A percentile compares a stretch with the other conserved stretches of the same genome.
phyloP scores from a whole-genome alignment of 2,329 filamentous ascomycete genomes.

The Ophiocordyceps camponoti-leonardi region DNA sequence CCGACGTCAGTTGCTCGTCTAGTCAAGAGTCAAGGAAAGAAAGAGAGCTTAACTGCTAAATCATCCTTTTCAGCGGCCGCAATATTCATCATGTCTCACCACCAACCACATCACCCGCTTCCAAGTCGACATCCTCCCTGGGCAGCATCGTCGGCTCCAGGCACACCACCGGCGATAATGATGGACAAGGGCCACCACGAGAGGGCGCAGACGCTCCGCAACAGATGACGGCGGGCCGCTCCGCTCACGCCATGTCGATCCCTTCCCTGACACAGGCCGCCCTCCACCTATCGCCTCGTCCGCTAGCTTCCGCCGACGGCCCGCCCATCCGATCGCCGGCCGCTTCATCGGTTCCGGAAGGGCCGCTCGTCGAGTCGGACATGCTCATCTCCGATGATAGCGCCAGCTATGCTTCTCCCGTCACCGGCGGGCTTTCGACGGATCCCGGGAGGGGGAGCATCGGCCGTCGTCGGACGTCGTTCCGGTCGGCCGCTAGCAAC shows the following conservation, averaged over 20 bases:
- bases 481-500: conserved; percentile 6
- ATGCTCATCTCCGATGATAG: conserved; percentile 11
- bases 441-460: not conserved
- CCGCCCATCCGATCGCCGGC: conserved; percentile 1
- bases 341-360: conserved; percentile 1
- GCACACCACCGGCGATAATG: not conserved
- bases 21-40: not conserved
- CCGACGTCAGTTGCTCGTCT: conserved; percentile 2
- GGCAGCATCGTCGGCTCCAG: not conserved
- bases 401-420: conserved; percentile 11
- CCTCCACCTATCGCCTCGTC: conserved; percentile 2
- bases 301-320: not conserved
- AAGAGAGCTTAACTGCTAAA: not conserved
- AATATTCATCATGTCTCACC: not conserved
- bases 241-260: conserved; percentile 6
- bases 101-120: not conserved
- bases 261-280: conserved; percentile 7
- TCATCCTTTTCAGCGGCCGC: not conserved
- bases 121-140: not conserved
- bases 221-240: conserved; percentile 2
- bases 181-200: not conserved
- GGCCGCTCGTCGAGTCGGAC: conserved; percentile 6
- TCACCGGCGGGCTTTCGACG: conserved; percentile 2
- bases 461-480: conserved; percentile 4
- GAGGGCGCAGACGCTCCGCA: not conserved